Base-by-base conservation (phyloP, 2,329 filamentous ascomycete species). In the Corinectria fuckeliana region DNA sequence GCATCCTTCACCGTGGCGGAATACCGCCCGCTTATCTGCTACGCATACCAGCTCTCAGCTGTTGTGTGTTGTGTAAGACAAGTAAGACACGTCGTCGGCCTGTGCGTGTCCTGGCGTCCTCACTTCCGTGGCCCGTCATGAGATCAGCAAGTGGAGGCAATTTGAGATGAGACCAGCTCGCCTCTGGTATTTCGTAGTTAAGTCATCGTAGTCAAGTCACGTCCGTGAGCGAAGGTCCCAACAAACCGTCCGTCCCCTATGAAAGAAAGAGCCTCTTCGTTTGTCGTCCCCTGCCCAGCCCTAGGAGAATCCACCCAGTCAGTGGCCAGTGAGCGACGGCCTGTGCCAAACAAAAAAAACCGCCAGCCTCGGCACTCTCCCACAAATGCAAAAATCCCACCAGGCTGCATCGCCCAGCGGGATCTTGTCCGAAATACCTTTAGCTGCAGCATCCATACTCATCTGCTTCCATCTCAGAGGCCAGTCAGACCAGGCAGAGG, bases 281-380 rank as follows among this genome's bases (percentile, higher is more conserved):
- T 8, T 28, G 42, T 45, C 25, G 5, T 45, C 50, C 54, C 56
- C 47, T 44, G 34, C 32, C 50, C 68, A 58, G 51, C 65, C 54
- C 58, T 58, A 60, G 58, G 66, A 36, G 32, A 71, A 62, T 48
- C 68, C 63, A 69, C 64, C 44, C 34, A 56, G 32, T 56, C 51
- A 49, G 66, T 50, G 58, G 54, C 66, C 64, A 70, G 66, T 70
- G 45, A 65, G 55, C 54, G 56, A 48, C 42, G 44, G 42, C 23
- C 26, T 49, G 42, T 52, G 56, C 65, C 56, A 58, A 60, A 63
- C 16, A 39, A n/a, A 20, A 39, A 64, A 60, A 64, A 60, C 58
- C 64, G 60, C 61, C 59, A 59, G 56, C 56, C 59, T 61, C 61
- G 49, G 62, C 54, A 45, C 28, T 50, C 57, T 57, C 57, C 59